Base-by-base conservation (phyloP, 2,329 filamentous ascomycete species). In the Scleromitrula shiraiana region DNA sequence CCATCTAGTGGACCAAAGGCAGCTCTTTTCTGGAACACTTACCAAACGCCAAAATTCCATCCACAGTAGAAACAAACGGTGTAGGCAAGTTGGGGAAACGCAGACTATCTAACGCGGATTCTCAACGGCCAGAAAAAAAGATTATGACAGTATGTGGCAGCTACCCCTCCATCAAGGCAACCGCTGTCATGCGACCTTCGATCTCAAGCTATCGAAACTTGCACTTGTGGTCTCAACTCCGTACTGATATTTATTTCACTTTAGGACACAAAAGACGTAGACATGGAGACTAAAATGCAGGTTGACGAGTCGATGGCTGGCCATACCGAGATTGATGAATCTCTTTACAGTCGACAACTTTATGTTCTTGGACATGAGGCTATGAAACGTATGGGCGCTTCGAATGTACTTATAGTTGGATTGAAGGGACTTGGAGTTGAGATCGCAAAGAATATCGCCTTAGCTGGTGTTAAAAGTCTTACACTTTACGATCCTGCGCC, bases 351-450 rank as follows among this genome's bases (percentile, higher is more conserved):
- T 65, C 76, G 82, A 64, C 82, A 85, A 69, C 81, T 85, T 59
- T 85, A 85, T 63, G 82, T 84, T 52, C 67, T 83, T 43, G 80
- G 80, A 55, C 80, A 84, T 61, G 80, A 83, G 68, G 93, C 93
- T 57, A 98, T 98, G 93, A 97, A 95, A 77, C 89, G 93, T 63
- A 98, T 98, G 93, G 81, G 90, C 63, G 87, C 89, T 53, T 97
- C 93, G 47, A 94, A 97, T 64, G 80, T 98, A 51, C 85, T 98
- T 45, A 77, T 98, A 49, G 85, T 91, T 53, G 93, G 93, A 55
- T 74, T 97, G 58, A 91, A 93, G 67, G 93, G 93, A 43, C 78
- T 98, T 33, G 93, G 93, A 72, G 91, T 96, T 48, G 93, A 98
- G 70, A 93, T 98, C 61, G 91, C 93, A 63, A 98, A 98, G 78